Base-by-base conservation (phyloP, 2,329 filamentous ascomycete genomes). In the Stenocarpella maydis region DNA sequence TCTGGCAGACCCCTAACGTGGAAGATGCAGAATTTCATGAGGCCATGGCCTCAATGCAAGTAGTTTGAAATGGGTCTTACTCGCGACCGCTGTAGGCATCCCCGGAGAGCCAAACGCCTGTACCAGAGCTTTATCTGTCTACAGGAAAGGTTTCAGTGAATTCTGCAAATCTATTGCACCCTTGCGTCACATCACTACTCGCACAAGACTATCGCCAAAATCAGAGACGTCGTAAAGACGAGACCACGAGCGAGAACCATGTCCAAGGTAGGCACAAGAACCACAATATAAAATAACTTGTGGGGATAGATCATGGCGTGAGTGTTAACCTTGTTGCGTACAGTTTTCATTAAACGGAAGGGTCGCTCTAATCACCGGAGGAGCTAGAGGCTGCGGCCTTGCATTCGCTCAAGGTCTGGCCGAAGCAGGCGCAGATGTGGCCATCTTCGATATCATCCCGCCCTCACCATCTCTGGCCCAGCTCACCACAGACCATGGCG, bases 291-390 rank as follows among this genome's bases (percentile, higher is more conserved):
- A 19, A 17, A 34, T 8, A 37, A 5, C 34, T 12, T 49, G 6
- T 24, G 6, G 14, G 19, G 1, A 7, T 19, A 5, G 10, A n/a
- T 4, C 17, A n/a, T 31, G 15, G 5, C 45, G 58, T 37, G 21
- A 28, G 19, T 5, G 24, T 12, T 3, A 7, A 8, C 19, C 12
- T 21, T 1, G 7, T 9, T 4, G 2, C 49, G 7, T 1, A 24
- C 43, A 85, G 83, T 86, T 87, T 71, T 84, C 82, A 0, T 75
- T 87, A 5, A 79, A 82, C 70, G 84, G 83, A 21, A 82, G 84
- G 34, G 83, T 80, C 4, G 82, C 80, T 26, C 71, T 85, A 37
- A 77, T 85, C 31, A 85, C 84, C 1, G 84, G 84, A 8, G 84
- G 82, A 19, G 81, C 80, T 9, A 75, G 83, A 37, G 84, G 84